phyloP scores from a whole-genome alignment of 257 asterid genomes.

The Forsythia viridissima region DNA sequence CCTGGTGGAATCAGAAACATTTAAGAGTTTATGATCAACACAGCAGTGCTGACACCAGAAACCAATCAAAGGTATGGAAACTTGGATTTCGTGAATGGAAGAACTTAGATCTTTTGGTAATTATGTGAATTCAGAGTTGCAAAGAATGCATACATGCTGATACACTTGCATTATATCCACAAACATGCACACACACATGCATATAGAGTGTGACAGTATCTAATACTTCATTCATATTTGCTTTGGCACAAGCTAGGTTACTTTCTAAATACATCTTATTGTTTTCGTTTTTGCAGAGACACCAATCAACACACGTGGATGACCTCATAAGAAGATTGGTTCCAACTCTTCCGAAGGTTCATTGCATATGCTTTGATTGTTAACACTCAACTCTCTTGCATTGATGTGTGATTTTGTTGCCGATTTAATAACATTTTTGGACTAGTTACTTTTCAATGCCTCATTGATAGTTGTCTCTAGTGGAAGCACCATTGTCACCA shows the following conservation, averaged over 20 bases:
- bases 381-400: slow-evolving; percentile 28
- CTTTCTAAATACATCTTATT: slow-evolving; percentile 11
- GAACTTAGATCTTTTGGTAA: slow-evolving; percentile 7
- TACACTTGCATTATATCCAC: not conserved
- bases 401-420: not conserved
- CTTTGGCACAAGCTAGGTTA: slow-evolving; percentile 6
- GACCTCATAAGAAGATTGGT: slow-evolving; percentile 52
- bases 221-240: slow-evolving; percentile 6
- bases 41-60: slow-evolving; percentile 33
- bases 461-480: slow-evolving; percentile 10
- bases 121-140: not conserved
- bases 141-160: slow-evolving; percentile 3
- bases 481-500: slow-evolving; percentile 18
- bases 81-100: slow-evolving; percentile 10
- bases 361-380: slow-evolving; percentile 39
- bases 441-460: not conserved
- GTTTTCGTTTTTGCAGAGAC: slow-evolving; percentile 43
- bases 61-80: slow-evolving; percentile 51
- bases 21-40: slow-evolving; percentile 41
- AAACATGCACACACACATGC: not conserved
- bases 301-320: slow-evolving; percentile 52
- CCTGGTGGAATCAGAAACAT: slow-evolving; percentile 43
- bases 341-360: slow-evolving; percentile 73
- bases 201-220: slow-evolving; percentile 10
- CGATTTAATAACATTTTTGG: not conserved